These are phyloP conservation scores for Dissophora ornata DNA, from an alignment of 192 early-diverging fungal species.

Conservation along the genomic window DNA sequence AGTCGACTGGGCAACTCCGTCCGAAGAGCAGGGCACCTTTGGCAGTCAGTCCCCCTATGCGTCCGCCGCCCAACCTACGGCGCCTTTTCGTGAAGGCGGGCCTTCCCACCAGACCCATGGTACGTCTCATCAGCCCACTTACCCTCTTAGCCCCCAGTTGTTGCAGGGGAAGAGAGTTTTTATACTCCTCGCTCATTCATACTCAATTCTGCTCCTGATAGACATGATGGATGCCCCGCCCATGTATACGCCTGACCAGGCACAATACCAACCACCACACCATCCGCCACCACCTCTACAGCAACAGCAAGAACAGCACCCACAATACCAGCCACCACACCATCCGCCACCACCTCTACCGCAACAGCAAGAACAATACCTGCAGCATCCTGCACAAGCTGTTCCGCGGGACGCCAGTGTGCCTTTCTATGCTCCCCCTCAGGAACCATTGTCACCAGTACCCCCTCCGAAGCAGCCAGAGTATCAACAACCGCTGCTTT, in stretches of 20 bases:
- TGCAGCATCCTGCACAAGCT: no score
- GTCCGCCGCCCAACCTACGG: neutral
- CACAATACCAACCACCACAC: neutral
- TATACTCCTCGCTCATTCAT: neutral
- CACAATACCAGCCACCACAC: neutral
- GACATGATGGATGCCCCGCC: slow-evolving; percentile 18
- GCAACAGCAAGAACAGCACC: slow-evolving; percentile 2
- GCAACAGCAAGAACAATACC: slow-evolving; percentile 2
- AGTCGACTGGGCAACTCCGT: slow-evolving; percentile 1
- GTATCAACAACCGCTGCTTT: neutral
- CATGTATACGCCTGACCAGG: slow-evolving; percentile 5
- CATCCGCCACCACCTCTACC: neutral
- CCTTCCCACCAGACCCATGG: no score
- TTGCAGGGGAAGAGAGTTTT: neutral
- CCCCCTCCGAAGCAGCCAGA: neutral
- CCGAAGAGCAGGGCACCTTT: slow-evolving; percentile 31
- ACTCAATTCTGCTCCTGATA: neutral
- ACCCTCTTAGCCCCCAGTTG: neutral
- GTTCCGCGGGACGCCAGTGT: no score
- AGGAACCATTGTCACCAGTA: neutral
- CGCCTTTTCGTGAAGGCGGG: neutral
- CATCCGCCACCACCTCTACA: neutral
- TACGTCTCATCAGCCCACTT: neutral
- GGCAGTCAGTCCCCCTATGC: slow-evolving; percentile 31
- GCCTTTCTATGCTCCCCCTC: no score